A percentile compares a stretch with the other conserved stretches of the same genome.
phyloP scores from a whole-genome alignment of 257 asterid genomes.

The Scutellaria galericulata region DNA sequence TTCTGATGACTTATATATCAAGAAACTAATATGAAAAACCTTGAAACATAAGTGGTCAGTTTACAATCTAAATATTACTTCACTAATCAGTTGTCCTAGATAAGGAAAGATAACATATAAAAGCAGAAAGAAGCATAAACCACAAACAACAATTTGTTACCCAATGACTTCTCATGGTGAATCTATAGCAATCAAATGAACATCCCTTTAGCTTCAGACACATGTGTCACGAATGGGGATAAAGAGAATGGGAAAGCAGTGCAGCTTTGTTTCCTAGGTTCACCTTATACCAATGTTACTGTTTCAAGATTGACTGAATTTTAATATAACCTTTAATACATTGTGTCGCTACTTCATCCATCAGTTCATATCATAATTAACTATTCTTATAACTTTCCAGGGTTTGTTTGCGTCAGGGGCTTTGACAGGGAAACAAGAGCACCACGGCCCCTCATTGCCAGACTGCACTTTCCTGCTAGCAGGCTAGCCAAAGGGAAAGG shows the following conservation, averaged over 20 bases:
- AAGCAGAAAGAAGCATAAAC: too few species aligned
- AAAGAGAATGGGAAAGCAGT: too few species aligned
- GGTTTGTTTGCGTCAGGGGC: slow-evolving; percentile 95
- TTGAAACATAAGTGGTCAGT: slow-evolving; percentile 25
- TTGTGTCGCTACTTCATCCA: not conserved
- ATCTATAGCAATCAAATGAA: too few species aligned
- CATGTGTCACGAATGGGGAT: too few species aligned
- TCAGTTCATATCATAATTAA: slow-evolving; percentile 20
- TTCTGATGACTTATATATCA: slow-evolving; percentile 24
- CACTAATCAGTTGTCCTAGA: too few species aligned
- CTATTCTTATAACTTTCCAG: slow-evolving; percentile 48
- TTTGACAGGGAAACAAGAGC: slow-evolving; percentile 79
- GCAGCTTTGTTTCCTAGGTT: not conserved
- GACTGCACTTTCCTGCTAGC: slow-evolving; percentile 93
- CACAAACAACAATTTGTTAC: too few species aligned
- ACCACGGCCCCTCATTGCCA: slow-evolving; percentile 89
- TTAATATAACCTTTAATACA: slow-evolving; percentile 5
- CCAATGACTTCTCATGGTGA: too few species aligned
- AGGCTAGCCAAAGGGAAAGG: slow-evolving; percentile 62
- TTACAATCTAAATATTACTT: slow-evolving; percentile 17
- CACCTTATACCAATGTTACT: not conserved
- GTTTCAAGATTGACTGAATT: slow-evolving; percentile 14
- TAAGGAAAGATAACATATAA: not conserved
- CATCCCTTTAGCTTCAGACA: too few species aligned
- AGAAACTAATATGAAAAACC: slow-evolving; percentile 3